phyloP scores from a whole-genome alignment of 306 rosid species.

The Ormosia emarginata region DNA sequence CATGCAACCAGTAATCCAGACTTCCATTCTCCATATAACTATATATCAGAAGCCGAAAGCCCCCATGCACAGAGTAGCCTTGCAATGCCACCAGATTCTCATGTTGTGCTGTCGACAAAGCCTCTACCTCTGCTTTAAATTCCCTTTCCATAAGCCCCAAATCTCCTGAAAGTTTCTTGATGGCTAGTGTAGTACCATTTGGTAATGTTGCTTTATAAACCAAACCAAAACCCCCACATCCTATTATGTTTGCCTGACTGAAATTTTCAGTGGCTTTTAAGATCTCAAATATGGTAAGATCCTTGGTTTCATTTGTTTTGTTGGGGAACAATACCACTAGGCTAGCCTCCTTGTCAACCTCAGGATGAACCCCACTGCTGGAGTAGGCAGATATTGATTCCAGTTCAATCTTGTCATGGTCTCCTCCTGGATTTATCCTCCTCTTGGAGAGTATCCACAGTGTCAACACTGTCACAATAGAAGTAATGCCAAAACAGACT shows the following conservation, averaged over 20 bases:
- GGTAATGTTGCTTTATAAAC: slow-evolving; percentile 83
- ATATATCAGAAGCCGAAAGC: slow-evolving; percentile 77
- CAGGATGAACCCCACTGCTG: slow-evolving; percentile 51
- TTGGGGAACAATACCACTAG: slow-evolving; percentile 79
- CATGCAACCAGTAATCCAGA: slow-evolving; percentile 92
- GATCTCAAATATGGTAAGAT: slow-evolving; percentile 75
- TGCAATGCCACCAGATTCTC: slow-evolving; percentile 83
- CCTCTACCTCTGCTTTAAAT: slow-evolving; percentile 91
- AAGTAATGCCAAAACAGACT: slow-evolving; percentile 47
- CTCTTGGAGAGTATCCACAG: slow-evolving; percentile 83
- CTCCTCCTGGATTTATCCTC: slow-evolving; percentile 79
- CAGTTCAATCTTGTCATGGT: slow-evolving; percentile 59
- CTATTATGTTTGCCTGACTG: slow-evolving; percentile 85
- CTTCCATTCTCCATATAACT: slow-evolving; percentile 94
- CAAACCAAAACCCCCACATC: slow-evolving; percentile 96
- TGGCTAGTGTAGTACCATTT: slow-evolving; percentile 69
- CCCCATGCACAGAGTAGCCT: slow-evolving; percentile 83
- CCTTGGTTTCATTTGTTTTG: slow-evolving; percentile 59
- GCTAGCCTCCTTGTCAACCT: slow-evolving; percentile 62
- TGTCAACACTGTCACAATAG: slow-evolving; percentile 40
- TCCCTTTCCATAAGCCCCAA: slow-evolving; percentile 94
- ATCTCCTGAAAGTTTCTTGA: slow-evolving; percentile 95
- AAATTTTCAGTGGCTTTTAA: slow-evolving; percentile 86
- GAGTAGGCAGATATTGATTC: slow-evolving; percentile 61
- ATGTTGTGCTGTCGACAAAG: slow-evolving; percentile 83